Evolutionary conservation across 495 filamentous ascomycete species (phyloP), one percentile per base, ranked within the genome.

Genomic region (Penicillium waksmanii): DNA sequence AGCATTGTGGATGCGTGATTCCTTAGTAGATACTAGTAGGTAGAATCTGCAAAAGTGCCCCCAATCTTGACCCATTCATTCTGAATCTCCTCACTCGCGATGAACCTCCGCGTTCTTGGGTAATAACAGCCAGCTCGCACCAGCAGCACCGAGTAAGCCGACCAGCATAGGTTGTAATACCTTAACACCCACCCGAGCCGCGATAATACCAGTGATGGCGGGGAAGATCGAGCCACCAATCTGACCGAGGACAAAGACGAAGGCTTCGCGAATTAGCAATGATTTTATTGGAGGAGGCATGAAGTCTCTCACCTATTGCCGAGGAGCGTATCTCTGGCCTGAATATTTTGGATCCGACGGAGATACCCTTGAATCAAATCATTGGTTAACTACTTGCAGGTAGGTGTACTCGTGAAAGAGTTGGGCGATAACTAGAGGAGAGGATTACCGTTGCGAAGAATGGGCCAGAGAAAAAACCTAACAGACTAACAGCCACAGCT

Each of bases 161-260:
- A 74, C 67, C 2, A 71, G 61, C 51, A 73, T 71, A 0, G 69
- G 70, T 55, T 73, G 72, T 40, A 74, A 42, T 0, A 71, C 72
- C 18, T 69, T 62, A 9, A 74, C 72, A 2, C 67, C 72, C 1
- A 65, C 57, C 21, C 51, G 36, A 0, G 66, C 55, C 0, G 72
- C 66, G 8, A 73, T 64, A 11, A 74, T 50, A 6, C 69, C 72
- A 0, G 70, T 71, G 1, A 74, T 35, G 10, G 68, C 72, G 0
- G 72, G 72, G 53, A 73, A 73, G 3, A 71, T 35, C 0, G 69
- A 62, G 0, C 69, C 70, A 0, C 69, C 66, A 17, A 72, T 61
- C 44, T 74, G 69, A 1, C 69, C 68, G 2, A 71, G 62, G 8
- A 73, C 61, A 35, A 71, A 73, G 10, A 74, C 62, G 27, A 73